phyloP scores from a whole-genome alignment of 2,329 filamentous ascomycete species.

The Xylariaceae sp. region DNA sequence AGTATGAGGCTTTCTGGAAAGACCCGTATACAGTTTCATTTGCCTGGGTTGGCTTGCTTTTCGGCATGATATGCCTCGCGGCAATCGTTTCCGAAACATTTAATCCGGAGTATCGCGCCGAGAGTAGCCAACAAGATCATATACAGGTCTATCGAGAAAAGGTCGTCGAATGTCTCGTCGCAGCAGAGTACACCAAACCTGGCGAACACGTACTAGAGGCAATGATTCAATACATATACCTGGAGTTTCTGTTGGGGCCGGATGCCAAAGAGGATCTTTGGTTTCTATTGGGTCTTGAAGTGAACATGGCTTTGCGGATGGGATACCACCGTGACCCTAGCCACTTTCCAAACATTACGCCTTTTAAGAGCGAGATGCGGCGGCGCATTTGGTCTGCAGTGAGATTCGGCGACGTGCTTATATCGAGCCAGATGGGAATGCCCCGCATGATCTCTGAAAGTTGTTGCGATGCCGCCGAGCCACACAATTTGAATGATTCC shows the following conservation, averaged over 20 bases:
- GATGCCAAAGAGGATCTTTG: constrained; percentile 51
- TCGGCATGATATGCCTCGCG: constrained; percentile 52
- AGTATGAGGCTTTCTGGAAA: constrained; percentile 52
- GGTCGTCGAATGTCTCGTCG: constrained; percentile 50
- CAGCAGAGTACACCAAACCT: constrained; percentile 50
- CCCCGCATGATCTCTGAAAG: constrained; percentile 46
- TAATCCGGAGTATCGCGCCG: not conserved
- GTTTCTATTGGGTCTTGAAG: constrained; percentile 48
- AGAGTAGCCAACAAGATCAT: constrained; percentile 41
- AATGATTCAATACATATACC: constrained; percentile 49
- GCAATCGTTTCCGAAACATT: constrained; percentile 47
- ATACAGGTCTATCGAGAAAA: constrained; percentile 47
- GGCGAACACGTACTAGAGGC: constrained; percentile 51
- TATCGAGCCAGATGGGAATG: constrained; percentile 50
- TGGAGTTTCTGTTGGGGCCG: constrained; percentile 49
- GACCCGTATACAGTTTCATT: constrained; percentile 44
- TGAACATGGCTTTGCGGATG: constrained; percentile 52
- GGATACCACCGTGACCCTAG: constrained; percentile 51
- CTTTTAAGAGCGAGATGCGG: constrained; percentile 47
- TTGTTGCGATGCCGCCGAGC: constrained; percentile 49
- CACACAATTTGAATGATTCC: constrained; percentile 52
- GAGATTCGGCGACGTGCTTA: constrained; percentile 47
- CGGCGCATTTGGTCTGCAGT: constrained; percentile 41
- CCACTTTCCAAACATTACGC: constrained; percentile 32
- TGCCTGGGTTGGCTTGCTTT: constrained; percentile 55